Evolutionary conservation across 1,284 basidiomycete species (phyloP).

Genomic region (Ustilago trichophora): DNA sequence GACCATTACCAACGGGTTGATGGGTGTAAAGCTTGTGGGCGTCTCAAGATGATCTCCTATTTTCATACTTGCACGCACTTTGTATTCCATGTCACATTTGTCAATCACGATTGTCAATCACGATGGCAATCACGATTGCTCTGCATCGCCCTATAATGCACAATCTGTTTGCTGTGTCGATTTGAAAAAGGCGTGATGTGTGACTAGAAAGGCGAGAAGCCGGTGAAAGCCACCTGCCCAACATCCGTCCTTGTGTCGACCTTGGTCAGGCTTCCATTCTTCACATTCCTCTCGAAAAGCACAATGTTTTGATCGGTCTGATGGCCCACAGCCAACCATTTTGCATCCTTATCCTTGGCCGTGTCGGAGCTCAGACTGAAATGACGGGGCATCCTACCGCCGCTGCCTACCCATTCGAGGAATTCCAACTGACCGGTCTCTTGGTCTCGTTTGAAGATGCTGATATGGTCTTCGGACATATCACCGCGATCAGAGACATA

Average conservation of each 20-base stretch:
- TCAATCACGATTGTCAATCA: no score
- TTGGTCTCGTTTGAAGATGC: slow-evolving; percentile 32
- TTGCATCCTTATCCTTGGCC: slow-evolving; percentile 19
- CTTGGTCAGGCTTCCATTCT: slow-evolving; percentile 28
- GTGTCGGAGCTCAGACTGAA: slow-evolving; percentile 36
- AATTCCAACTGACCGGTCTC: slow-evolving; percentile 29
- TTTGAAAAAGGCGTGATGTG: no score
- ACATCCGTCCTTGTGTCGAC: slow-evolving; percentile 3
- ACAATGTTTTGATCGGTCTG: slow-evolving; percentile 47
- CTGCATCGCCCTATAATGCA: no score
- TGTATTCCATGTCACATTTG: background rate
- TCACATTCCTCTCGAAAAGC: slow-evolving; percentile 31
- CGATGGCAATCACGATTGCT: no score
- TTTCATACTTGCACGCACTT: no score
- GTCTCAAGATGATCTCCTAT: slow-evolving; percentile 23
- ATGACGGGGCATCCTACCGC: slow-evolving; percentile 50
- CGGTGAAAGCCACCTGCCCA: slow-evolving; percentile 44
- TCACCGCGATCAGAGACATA: slow-evolving; percentile 54
- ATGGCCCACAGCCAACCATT: slow-evolving; percentile 46
- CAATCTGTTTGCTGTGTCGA: no score
- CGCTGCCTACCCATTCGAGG: slow-evolving; percentile 38
- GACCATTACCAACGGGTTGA: slow-evolving; percentile 52
- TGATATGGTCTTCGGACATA: slow-evolving; percentile 47
- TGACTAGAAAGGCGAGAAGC: slow-evolving; percentile 47
- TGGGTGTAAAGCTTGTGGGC: slow-evolving; percentile 57